Conservation (phyloP, 2,329 filamentous ascomycete genomes). For the Scortechinia acanthostroma region DNA sequence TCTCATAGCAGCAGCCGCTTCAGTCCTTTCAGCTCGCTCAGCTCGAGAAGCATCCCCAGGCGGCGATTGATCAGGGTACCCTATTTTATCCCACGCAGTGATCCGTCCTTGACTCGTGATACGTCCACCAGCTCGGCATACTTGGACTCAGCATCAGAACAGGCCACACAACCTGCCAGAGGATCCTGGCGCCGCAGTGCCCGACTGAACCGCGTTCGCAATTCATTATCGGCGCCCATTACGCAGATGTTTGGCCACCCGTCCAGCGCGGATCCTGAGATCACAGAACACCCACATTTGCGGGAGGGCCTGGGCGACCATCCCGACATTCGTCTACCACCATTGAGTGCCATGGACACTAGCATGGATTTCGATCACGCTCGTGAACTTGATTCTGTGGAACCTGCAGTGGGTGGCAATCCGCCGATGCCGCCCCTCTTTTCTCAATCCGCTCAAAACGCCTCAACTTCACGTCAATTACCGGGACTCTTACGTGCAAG, state of each 20-base stretch:
- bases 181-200: slow-evolving; percentile 26
- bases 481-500: slow-evolving; percentile 3
- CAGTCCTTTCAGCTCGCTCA: slow-evolving; percentile 25
- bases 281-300: slow-evolving; percentile 3
- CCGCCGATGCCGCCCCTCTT: background rate
- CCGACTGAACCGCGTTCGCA: slow-evolving; percentile 28
- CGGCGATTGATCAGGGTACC: slow-evolving; percentile 27
- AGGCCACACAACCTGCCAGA: slow-evolving; percentile 15
- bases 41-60: slow-evolving; percentile 25
- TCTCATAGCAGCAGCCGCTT: slow-evolving; percentile 22
- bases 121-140: slow-evolving; percentile 13
- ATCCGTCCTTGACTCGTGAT: slow-evolving; percentile 18
- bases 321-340: background rate
- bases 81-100: slow-evolving; percentile 17
- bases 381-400: slow-evolving; percentile 27
- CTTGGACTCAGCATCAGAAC: slow-evolving; percentile 13
- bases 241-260: slow-evolving; percentile 31
- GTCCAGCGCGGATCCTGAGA: slow-evolving; percentile 6
- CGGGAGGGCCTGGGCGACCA: background rate
- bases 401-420: slow-evolving; percentile 15
- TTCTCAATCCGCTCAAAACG: background rate
- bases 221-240: slow-evolving; percentile 30
- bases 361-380: slow-evolving; percentile 26
- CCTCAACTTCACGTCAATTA: background rate
- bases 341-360: slow-evolving; percentile 23